phyloP scores from a whole-genome alignment of 2,329 filamentous ascomycete genomes.

The Plectosphaerella sp. region DNA sequence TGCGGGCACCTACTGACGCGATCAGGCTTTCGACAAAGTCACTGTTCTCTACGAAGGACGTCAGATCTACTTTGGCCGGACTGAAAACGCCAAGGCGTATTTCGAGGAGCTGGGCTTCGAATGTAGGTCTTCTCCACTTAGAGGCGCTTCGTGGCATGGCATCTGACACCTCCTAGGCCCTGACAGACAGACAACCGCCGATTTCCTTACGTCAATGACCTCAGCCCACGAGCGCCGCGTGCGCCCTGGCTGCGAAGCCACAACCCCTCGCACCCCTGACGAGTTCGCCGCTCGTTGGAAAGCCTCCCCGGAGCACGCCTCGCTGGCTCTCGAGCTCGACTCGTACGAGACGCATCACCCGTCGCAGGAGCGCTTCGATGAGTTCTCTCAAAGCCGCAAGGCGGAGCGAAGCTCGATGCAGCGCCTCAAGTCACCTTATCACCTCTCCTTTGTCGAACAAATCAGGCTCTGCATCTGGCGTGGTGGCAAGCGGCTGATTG shows the following conservation, averaged over 20 bases:
- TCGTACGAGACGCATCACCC: constrained; percentile 5
- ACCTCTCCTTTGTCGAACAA: constrained; percentile 59
- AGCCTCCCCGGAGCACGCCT: constrained; percentile 1
- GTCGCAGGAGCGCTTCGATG: constrained; percentile 4
- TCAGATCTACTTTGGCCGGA: constrained; percentile 62
- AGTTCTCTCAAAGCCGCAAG: constrained; percentile 9
- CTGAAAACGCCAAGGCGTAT: constrained; percentile 52
- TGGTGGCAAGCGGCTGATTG: constrained; percentile 62
- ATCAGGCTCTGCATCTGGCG: constrained; percentile 54
- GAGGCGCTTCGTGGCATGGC: neutral
- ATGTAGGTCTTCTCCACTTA: constrained; percentile 28
- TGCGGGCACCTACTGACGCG: neutral
- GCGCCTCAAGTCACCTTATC: constrained; percentile 57
- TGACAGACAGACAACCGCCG: constrained; percentile 56
- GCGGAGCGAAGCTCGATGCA: constrained; percentile 44
- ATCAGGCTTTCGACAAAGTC: constrained; percentile 53
- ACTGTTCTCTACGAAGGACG: constrained; percentile 63
- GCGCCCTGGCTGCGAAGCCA: constrained; percentile 47
- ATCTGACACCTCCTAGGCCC: constrained; percentile 14
- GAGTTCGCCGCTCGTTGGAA: constrained; percentile 35
- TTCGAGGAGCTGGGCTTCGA: constrained; percentile 50
- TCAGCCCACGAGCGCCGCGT: constrained; percentile 62
- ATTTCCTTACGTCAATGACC: constrained; percentile 67
- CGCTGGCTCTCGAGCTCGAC: constrained; percentile 2
- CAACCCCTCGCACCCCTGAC: constrained; percentile 50